These are phyloP conservation scores for Vachellia pachyceras DNA, from an alignment of 306 rosid species.

Conservation along the genomic window DNA sequence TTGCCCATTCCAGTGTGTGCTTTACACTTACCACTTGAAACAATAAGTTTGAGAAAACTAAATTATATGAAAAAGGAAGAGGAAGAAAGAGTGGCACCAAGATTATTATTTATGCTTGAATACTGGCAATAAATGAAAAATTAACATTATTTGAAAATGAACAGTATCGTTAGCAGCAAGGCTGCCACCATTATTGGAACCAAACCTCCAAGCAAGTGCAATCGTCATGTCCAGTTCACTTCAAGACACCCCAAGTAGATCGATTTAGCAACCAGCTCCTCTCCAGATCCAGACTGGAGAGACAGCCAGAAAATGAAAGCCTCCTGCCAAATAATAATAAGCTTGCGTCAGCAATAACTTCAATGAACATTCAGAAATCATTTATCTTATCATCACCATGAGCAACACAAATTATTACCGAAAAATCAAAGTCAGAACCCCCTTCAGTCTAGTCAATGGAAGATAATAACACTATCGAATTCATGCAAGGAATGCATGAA, in stretches of 20 bases:
- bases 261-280: slow-evolving; percentile 38
- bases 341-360: background rate
- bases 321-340: slow-evolving; percentile 53
- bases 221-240: slow-evolving; percentile 73
- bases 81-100: no score
- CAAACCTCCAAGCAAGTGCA: slow-evolving; percentile 72
- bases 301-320: slow-evolving; percentile 45
- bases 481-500: slow-evolving; percentile 20
- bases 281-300: slow-evolving; percentile 71
- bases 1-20: background rate
- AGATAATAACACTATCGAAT: slow-evolving; percentile 11
- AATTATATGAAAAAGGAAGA: background rate
- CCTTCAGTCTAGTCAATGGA: slow-evolving; percentile 49
- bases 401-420: background rate
- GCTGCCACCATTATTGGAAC: slow-evolving; percentile 86
- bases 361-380: background rate
- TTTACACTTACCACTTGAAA: background rate
- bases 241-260: slow-evolving; percentile 40
- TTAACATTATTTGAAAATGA: slow-evolving; percentile 23
- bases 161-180: slow-evolving; percentile 82
- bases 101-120: background rate
- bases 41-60: slow-evolving; percentile 24
- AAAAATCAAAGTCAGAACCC: slow-evolving; percentile 37
- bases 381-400: background rate
- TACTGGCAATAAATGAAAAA: background rate